phyloP scores from a whole-genome alignment of 768 basidiomycete species.

The Suillus lakei region DNA sequence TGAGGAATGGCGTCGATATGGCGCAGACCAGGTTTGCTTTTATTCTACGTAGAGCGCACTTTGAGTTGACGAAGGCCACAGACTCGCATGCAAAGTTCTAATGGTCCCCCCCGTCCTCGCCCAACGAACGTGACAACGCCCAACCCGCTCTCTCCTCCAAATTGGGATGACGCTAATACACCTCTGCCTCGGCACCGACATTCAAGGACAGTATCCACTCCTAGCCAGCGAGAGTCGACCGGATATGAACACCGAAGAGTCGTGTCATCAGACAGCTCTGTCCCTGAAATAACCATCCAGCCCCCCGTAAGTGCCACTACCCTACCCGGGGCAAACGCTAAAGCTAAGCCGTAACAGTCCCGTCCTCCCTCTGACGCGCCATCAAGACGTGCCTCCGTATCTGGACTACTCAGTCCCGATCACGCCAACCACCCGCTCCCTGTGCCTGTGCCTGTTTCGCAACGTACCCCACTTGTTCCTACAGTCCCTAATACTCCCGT shows the following conservation, averaged over 20 bases:
- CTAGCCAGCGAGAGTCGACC: conserved; percentile 13
- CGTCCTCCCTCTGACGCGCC: conserved; percentile 37
- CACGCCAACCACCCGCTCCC: conserved; percentile 35
- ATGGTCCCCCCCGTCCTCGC: conserved; percentile 18
- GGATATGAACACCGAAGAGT: conserved; percentile 23
- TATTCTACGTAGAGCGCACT: neutral
- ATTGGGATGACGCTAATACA: conserved; percentile 13
- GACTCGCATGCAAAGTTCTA: conserved; percentile 23
- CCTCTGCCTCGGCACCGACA: conserved; percentile 30
- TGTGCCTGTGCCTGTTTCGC: conserved; percentile 21
- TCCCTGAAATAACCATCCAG: conserved; percentile 37
- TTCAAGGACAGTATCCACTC: conserved; percentile 19
- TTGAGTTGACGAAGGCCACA: conserved; percentile 10
- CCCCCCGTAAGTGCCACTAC: conserved; percentile 31
- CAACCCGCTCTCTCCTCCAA: conserved; percentile 32
- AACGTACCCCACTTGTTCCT: conserved; percentile 19
- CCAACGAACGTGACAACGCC: conserved; percentile 28
- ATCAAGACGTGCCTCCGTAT: conserved; percentile 27
- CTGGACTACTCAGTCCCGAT: conserved; percentile 34
- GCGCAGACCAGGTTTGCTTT: conserved; percentile 23
- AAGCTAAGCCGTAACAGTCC: conserved; percentile 26
- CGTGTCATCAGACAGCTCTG: conserved; percentile 37
- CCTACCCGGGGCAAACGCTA: neutral
- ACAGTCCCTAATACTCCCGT: conserved; percentile 18
- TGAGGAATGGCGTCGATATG: conserved; percentile 36